Conservation (phyloP, 179 eudicot genomes). For the Monotropa hypopitys region DNA sequence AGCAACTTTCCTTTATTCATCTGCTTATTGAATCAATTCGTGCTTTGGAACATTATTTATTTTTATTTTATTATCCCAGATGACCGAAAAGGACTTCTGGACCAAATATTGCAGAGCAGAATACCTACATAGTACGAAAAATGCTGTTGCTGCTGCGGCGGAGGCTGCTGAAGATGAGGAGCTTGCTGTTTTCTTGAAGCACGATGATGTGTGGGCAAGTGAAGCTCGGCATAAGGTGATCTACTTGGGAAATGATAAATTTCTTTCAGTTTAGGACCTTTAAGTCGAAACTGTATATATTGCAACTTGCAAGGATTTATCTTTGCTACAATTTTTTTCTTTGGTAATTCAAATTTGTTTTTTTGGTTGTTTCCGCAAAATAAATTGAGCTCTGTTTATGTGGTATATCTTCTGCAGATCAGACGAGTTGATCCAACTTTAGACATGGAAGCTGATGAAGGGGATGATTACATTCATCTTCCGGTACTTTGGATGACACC, state of each 20-base stretch:
- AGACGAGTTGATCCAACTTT: constrained; percentile 87
- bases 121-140: constrained; percentile 85
- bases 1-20: not conserved
- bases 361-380: not conserved
- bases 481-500: constrained; percentile 38
- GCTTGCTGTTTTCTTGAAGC: constrained; percentile 76
- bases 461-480: constrained; percentile 87
- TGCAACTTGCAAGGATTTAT: not conserved
- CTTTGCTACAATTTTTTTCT: not conserved
- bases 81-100: constrained; percentile 95
- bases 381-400: not conserved
- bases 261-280: not conserved
- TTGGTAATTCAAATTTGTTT: too few species aligned
- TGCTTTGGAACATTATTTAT: not conserved
- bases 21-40: not conserved
- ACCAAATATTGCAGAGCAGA: constrained; percentile 90
- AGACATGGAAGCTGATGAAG: constrained; percentile 95
- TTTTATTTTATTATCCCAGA: constrained; percentile 26
- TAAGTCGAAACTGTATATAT: not conserved
- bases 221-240: constrained; percentile 87
- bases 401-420: constrained; percentile 37
- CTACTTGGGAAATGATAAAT: not conserved
- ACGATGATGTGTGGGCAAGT: constrained; percentile 65
- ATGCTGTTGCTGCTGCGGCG: constrained; percentile 87
- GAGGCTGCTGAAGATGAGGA: constrained; percentile 98